Evolutionary conservation across 2,329 filamentous ascomycete species (phyloP).

Genomic region (Penicillium sp.): DNA sequence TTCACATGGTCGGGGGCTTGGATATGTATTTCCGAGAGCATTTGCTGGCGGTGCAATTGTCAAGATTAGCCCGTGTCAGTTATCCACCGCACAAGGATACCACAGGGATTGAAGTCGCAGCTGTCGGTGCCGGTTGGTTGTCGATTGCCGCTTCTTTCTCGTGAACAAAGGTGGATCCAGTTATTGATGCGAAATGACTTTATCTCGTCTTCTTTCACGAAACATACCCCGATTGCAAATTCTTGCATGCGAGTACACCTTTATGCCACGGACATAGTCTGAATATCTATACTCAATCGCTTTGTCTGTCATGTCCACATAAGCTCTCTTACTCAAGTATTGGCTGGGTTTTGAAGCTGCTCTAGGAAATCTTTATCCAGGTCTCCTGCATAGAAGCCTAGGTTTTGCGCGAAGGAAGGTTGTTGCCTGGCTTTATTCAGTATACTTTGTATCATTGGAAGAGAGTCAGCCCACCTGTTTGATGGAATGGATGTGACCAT

Average conservation of each 20-base stretch:
- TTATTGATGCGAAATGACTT: background rate
- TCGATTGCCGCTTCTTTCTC: background rate
- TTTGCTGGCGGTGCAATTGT: constrained; percentile 18
- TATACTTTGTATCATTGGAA: background rate
- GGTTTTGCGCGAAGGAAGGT: constrained; percentile 23
- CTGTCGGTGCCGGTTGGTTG: background rate
- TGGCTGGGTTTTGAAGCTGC: constrained; percentile 15
- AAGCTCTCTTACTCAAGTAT: background rate
- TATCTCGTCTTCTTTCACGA: too few relatives aligned
- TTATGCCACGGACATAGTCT: too few relatives aligned
- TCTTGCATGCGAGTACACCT: too few relatives aligned
- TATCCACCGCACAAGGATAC: constrained; percentile 19
- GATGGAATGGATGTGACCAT: constrained; percentile 20
- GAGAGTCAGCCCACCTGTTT: constrained; percentile 9
- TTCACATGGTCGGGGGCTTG: constrained; percentile 17
- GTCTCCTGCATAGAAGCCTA: constrained; percentile 25
- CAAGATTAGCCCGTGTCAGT: constrained; percentile 11
- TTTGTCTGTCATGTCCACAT: too few relatives aligned
- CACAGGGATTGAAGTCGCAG: constrained; percentile 10
- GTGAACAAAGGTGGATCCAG: background rate
- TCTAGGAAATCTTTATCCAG: constrained; percentile 24
- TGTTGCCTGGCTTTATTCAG: constrained; percentile 13
- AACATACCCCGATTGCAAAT: too few relatives aligned
- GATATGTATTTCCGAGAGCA: constrained; percentile 21
- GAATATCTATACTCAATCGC: too few relatives aligned